Evolutionary conservation across 2,329 filamentous ascomycete genomes (phyloP).

Genomic region (Emericellopsis atlantica): DNA sequence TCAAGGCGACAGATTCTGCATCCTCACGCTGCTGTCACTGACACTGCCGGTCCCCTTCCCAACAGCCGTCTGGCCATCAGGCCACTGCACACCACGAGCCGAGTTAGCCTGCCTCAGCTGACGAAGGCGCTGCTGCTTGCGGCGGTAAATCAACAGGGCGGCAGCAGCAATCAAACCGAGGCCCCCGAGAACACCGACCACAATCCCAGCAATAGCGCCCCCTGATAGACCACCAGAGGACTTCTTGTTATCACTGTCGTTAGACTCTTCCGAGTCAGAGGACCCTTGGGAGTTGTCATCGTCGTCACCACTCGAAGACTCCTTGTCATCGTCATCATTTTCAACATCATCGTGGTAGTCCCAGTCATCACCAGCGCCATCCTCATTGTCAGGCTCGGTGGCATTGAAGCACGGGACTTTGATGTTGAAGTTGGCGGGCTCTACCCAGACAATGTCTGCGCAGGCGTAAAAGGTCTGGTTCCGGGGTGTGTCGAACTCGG

Average conservation of each 20-base stretch:
- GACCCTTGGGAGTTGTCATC: conserved; percentile 6
- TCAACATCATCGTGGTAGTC: conserved; percentile 3
- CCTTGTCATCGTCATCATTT: conserved; percentile 4
- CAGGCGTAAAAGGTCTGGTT: conserved; percentile 36
- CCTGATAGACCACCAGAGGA: conserved; percentile 35
- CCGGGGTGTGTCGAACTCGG: conserved; percentile 26
- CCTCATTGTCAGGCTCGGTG: conserved; percentile 16
- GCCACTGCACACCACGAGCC: conserved; percentile 11
- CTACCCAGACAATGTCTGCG: conserved; percentile 32
- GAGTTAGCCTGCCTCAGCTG: conserved; percentile 11
- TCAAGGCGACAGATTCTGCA: conserved; percentile 6
- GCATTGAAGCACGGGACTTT: conserved; percentile 29
- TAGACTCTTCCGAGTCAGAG: conserved; percentile 1
- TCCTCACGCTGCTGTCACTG: conserved; percentile 7
- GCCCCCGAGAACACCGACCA: conserved; percentile 55
- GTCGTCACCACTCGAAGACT: neutral
- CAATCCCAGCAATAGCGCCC: conserved; percentile 63
- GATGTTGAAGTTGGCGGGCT: conserved; percentile 16
- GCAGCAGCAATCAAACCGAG: conserved; percentile 47
- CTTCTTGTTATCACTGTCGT: conserved; percentile 8
- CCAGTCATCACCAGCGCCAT: conserved; percentile 4
- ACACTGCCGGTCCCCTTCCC: conserved; percentile 6
- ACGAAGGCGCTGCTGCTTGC: conserved; percentile 12
- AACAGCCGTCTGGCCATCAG: conserved; percentile 4
- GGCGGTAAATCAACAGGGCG: conserved; percentile 39